Evolutionary conservation across 2,329 filamentous ascomycete species (phyloP).

Genomic region (Colletotrichum orchidophilum): DNA sequence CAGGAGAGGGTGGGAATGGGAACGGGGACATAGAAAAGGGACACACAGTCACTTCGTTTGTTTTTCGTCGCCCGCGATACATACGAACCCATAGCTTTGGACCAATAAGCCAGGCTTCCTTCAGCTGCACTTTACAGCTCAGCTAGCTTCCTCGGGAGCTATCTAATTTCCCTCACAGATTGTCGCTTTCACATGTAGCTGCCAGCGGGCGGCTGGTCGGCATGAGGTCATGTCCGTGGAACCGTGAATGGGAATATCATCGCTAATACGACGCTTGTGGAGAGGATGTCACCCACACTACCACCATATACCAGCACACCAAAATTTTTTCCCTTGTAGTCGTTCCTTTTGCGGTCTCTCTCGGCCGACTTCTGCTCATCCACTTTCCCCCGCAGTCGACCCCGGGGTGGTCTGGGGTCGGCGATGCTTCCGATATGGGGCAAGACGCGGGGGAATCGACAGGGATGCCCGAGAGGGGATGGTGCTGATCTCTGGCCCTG

Average conservation of each 20-base stretch:
- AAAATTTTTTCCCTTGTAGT: not conserved
- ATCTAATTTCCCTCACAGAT: not conserved
- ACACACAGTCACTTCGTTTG: not conserved
- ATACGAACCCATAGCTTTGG: not conserved
- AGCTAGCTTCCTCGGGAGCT: constrained; percentile 5
- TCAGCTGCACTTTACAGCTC: not conserved
- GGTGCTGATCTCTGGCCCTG: constrained; percentile 23
- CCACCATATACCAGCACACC: not conserved
- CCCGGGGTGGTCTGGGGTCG: constrained; percentile 14
- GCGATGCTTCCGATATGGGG: constrained; percentile 26
- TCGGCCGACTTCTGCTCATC: constrained; percentile 4
- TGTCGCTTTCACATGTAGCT: constrained; percentile 19
- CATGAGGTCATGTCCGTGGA: constrained; percentile 21
- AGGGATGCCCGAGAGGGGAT: constrained; percentile 1
- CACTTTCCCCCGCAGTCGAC: constrained; percentile 18
- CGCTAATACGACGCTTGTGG: constrained; percentile 20
- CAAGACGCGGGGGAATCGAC: constrained; percentile 29
- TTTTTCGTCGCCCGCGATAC: not conserved
- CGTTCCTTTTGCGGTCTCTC: not conserved
- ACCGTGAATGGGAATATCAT: constrained; percentile 14
- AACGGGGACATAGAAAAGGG: constrained; percentile 3
- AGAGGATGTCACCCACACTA: constrained; percentile 25
- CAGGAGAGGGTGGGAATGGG: constrained; percentile 12
- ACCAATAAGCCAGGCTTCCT: not conserved
- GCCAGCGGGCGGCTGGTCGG: constrained; percentile 10